A percentile compares a stretch with the other conserved stretches of the same genome.
These are phyloP conservation scores for Mimosa bimucronata DNA, from an alignment of 306 rosid genomes.

Conservation along the genomic window DNA sequence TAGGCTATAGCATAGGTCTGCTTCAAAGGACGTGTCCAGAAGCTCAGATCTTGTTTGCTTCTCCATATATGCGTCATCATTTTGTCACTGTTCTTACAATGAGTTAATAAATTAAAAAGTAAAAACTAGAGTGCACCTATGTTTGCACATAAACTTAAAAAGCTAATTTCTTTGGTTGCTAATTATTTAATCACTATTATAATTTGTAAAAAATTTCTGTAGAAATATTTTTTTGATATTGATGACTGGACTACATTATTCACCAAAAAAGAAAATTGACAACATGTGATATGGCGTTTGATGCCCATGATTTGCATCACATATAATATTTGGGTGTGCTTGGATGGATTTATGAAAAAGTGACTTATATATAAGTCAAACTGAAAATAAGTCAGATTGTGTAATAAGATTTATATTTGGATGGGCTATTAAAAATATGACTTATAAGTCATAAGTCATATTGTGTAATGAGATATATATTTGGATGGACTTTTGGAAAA, in stretches of 20 bases:
- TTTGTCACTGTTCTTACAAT: not conserved
- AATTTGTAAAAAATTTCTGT: not conserved
- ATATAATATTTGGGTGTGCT: too few species aligned
- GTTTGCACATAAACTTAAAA: not conserved
- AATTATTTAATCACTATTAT: not conserved
- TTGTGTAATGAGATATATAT: too few species aligned
- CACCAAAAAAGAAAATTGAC: not conserved
- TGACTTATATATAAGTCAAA: too few species aligned
- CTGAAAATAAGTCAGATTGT: too few species aligned
- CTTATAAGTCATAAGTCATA: too few species aligned
- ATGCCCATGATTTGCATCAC: not conserved
- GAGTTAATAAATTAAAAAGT: too few species aligned
- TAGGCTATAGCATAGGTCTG: not conserved
- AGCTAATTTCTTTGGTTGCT: not conserved
- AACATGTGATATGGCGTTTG: not conserved
- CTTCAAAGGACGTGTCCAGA: slow-evolving; percentile 1
- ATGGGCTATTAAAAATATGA: too few species aligned
- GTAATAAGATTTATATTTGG: too few species aligned
- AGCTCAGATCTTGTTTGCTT: not conserved
- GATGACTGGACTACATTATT: not conserved
- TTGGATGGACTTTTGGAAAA: too few species aligned
- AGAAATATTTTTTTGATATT: not conserved
- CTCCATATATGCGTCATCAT: not conserved
- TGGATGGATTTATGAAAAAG: too few species aligned
- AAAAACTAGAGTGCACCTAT: not conserved